Base-by-base conservation (phyloP, 2,329 filamentous ascomycete species). In the Macrophomina pseudophaseolina region DNA sequence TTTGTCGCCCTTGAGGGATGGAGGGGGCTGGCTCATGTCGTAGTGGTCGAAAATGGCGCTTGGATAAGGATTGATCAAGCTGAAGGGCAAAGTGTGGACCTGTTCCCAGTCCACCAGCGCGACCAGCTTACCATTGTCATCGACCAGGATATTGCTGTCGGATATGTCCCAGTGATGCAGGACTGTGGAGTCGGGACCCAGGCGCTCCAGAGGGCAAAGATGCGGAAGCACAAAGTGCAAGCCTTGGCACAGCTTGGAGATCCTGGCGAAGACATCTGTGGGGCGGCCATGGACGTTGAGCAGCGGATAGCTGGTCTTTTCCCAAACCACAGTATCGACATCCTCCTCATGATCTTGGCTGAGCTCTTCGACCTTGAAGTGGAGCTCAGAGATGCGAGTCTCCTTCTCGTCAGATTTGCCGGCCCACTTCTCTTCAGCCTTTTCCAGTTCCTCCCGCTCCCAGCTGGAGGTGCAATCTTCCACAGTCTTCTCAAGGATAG, bases 91-190 rank as follows among this genome's bases (percentile, higher is more conserved):
- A 9, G 53, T 35, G 53, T 56, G n/a, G 11, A 59, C 40, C 11
- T 18, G 30, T 30, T 69, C 68, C 68, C 66, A 66, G 49, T 68
- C 66, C 3, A 69, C 14, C 1, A 69, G 63, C 12, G 66, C 66
- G 42, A 64, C 28, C 1, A 56, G 32, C 2, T 32, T 12, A n/a
- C 46, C 51, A n/a, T n/a, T 18, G 42, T 42, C 40, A 40, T 68
- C 58, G 35, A 69, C 42, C 11, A 69, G 30, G 32, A 69, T 59
- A 48, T 68, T 68, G 2, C 14, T 4, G 2, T 3, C 49, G n/a
- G 23, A 11, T 16, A 68, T 63, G 38, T 69, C 68, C 5, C 12
- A 18, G 40, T 68, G 68, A 18, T 58, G 11, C 4, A 69, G 66
- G 14, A 2, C 30, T 23, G 40, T 38, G 0, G 63, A 65, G 30